Conservation (phyloP, 208 protist species). For the Crithidia brevicula region DNA sequence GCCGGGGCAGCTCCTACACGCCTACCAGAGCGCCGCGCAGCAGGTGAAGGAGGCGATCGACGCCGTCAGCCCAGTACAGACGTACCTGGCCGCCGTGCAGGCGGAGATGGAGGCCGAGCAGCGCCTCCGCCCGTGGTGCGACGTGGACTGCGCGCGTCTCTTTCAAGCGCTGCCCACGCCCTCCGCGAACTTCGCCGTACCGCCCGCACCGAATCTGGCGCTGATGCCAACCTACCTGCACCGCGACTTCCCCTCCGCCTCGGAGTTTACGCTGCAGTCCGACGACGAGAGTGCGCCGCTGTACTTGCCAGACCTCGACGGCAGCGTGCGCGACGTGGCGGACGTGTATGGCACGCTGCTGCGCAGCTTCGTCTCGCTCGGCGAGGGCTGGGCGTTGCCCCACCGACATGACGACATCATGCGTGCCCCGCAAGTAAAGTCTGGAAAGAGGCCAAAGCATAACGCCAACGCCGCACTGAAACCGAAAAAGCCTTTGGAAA, state of each 20-base stretch:
- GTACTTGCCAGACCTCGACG: constrained; percentile 30
- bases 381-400: neutral
- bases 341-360: constrained; percentile 28
- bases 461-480: too few relatives aligned
- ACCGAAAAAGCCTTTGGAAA: neutral
- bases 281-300: neutral
- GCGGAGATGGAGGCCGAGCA: constrained; percentile 34
- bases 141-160: constrained; percentile 23
- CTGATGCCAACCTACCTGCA: constrained; percentile 1
- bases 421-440: neutral
- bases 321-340: constrained; percentile 40
- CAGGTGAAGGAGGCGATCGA: constrained; percentile 21
- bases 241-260: neutral
- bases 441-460: neutral
- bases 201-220: constrained; percentile 3
- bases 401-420: neutral
- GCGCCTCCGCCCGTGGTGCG: constrained; percentile 35
- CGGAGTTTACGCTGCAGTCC: neutral
- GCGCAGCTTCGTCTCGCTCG: constrained; percentile 1
- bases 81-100: constrained; percentile 46
- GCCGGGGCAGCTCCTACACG: constrained; percentile 24
- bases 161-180: constrained; percentile 7
- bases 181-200: neutral
- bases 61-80: constrained; percentile 6
- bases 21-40: constrained; percentile 12